Percentiles rank a stretch among this genome's conserved stretches.
Conservation (phyloP, 2,329 filamentous ascomycete species). For the Alternaria solani region DNA sequence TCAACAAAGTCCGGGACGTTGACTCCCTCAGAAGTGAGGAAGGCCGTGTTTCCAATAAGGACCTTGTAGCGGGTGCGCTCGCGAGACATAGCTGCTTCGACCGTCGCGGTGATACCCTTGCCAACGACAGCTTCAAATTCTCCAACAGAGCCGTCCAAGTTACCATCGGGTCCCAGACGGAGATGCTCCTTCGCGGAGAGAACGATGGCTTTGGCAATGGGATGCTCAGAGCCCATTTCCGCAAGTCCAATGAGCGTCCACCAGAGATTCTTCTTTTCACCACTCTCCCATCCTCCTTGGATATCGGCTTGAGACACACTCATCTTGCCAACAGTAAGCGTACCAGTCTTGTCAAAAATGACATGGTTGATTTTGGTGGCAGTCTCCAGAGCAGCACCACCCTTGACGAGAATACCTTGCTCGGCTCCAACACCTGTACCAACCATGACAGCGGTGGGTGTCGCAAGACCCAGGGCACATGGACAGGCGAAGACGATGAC, state of each 20-base stretch:
- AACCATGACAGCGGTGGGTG: constrained; percentile 98
- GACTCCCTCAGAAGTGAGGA: constrained; percentile 75
- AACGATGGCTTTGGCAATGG: constrained; percentile 89
- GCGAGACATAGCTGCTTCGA: constrained; percentile 76
- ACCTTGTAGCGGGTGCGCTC: constrained; percentile 77
- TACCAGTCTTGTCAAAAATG: constrained; percentile 95
- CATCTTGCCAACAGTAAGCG: constrained; percentile 94
- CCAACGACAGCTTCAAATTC: constrained; percentile 87
- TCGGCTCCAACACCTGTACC: constrained; percentile 96
- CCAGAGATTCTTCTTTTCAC: constrained; percentile 79
- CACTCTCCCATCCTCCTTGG: constrained; percentile 72
- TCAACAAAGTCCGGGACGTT: constrained; percentile 67
- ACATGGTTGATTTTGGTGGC: constrained; percentile 90
- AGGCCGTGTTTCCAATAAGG: constrained; percentile 82
- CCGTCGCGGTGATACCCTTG: constrained; percentile 80
- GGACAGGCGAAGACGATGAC: constrained; percentile 98
- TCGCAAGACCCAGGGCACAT: constrained; percentile 93
- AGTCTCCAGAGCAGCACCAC: constrained; percentile 88
- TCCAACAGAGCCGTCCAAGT: constrained; percentile 82
- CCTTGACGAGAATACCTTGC: constrained; percentile 97
- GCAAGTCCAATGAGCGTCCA: constrained; percentile 96
- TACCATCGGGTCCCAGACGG: constrained; percentile 72
- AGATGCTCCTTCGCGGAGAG: constrained; percentile 78
- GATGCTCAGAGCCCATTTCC: constrained; percentile 95
- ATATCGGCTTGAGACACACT: constrained; percentile 79